phyloP scores from a whole-genome alignment of 179 eudicot species.

The Silene coronaria region DNA sequence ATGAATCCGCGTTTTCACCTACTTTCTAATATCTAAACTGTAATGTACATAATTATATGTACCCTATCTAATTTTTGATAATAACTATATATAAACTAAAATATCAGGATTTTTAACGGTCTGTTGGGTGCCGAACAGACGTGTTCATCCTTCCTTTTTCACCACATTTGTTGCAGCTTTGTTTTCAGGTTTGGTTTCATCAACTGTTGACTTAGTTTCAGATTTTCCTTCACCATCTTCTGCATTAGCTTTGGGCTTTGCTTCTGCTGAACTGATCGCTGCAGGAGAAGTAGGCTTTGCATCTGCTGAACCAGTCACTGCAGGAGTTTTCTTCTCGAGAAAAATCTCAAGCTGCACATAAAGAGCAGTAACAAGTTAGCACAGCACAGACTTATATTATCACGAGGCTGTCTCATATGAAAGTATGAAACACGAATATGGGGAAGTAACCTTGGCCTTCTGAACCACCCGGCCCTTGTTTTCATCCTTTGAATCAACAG shows the following conservation, averaged over 20 bases:
- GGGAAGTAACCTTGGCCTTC: constrained; percentile 57
- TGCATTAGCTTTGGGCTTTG: not conserved
- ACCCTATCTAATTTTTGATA: constrained; percentile 8
- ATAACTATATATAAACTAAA: constrained; percentile 10
- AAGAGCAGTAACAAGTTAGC: not conserved
- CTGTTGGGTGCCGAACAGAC: not conserved
- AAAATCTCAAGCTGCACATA: constrained; percentile 37
- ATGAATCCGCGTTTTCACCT: constrained; percentile 19
- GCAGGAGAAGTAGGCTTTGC: not conserved
- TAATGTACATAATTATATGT: not conserved
- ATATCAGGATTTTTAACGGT: not conserved
- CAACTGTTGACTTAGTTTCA: too few relatives aligned
- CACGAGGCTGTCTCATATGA: not conserved
- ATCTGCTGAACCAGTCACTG: not conserved
- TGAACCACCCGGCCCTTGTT: constrained; percentile 68
- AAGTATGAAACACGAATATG: not conserved
- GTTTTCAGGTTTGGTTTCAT: not conserved
- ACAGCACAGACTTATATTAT: not conserved
- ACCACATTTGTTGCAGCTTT: not conserved
- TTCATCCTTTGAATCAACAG: constrained; percentile 61
- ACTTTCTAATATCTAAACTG: constrained; percentile 13
- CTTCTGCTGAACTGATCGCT: not conserved
- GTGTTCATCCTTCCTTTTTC: constrained; percentile 19
- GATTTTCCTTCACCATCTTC: too few relatives aligned
- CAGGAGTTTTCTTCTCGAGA: constrained; percentile 33